These are phyloP conservation scores for Rhizopogon sp. DNA, from an alignment of 768 basidiomycete species.

Conservation along the genomic window DNA sequence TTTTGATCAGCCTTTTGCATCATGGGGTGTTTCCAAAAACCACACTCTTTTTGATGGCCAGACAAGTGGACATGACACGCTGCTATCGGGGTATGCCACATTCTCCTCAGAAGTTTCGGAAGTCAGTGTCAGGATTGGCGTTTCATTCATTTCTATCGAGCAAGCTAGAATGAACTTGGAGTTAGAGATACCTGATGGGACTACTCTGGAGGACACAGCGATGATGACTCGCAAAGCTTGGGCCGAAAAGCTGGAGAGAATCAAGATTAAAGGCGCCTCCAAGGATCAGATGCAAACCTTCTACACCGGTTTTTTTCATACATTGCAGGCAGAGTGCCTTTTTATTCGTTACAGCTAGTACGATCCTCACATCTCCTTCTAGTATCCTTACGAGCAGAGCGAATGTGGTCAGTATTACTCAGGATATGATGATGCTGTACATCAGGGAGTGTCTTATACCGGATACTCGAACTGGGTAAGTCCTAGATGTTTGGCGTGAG, in stretches of 20 bases:
- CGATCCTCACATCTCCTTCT: constrained; percentile 7
- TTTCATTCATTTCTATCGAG: constrained; percentile 70
- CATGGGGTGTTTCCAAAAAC: constrained; percentile 48
- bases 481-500: not conserved
- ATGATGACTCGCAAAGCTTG: constrained; percentile 43
- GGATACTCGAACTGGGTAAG: constrained; percentile 79
- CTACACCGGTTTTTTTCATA: constrained; percentile 62
- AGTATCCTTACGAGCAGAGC: constrained; percentile 76
- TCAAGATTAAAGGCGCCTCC: constrained; percentile 46
- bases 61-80: constrained; percentile 32
- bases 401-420: constrained; percentile 71
- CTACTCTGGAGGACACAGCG: constrained; percentile 49
- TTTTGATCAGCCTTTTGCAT: constrained; percentile 41
- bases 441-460: constrained; percentile 65
- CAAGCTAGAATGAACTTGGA: constrained; percentile 55
- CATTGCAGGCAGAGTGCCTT: constrained; percentile 42
- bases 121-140: constrained; percentile 57
- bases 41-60: constrained; percentile 29
- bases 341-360: not conserved
- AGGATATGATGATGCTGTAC: constrained; percentile 64
- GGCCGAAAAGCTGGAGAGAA: constrained; percentile 51
- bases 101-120: constrained; percentile 31
- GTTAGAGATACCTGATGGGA: constrained; percentile 41
- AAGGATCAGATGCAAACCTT: constrained; percentile 43
- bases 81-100: constrained; percentile 47